Percentiles rank a stretch among this genome's conserved stretches.
Evolutionary conservation across 169 alveolate species (phyloP).

Genomic region (Eimeria acervulina): DNA sequence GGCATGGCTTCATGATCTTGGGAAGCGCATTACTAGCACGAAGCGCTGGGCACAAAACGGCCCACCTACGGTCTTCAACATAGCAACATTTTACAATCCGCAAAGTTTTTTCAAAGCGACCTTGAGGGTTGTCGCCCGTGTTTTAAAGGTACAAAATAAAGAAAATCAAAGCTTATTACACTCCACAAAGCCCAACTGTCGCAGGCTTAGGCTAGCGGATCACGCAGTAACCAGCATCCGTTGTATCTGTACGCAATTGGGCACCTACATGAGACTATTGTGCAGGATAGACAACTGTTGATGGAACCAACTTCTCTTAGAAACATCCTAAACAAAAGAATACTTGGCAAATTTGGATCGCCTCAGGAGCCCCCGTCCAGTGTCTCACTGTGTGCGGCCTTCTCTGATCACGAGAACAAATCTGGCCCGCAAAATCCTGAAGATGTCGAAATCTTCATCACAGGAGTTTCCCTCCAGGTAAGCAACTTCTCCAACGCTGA

Average conservation of each 20-base stretch:
- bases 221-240: neutral
- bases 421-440: neutral
- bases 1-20: conserved; percentile 65
- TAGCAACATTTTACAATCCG: conserved; percentile 56
- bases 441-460: neutral
- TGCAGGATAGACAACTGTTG: neutral
- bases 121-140: conserved; percentile 44
- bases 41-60: conserved; percentile 57
- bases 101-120: conserved; percentile 59
- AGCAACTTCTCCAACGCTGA: neutral
- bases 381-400: conserved; percentile 40
- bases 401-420: neutral
- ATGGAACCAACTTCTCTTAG: neutral
- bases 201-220: neutral
- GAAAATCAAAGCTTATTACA: neutral
- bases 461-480: conserved; percentile 59
- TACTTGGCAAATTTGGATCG: neutral
- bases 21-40: conserved; percentile 49
- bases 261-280: neutral
- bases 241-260: neutral
- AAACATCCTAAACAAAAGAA: neutral
- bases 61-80: conserved; percentile 63
- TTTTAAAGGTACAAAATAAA: conserved; percentile 5
- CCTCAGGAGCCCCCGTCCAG: conserved; percentile 56
- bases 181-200: neutral